Percentiles rank a stretch among this genome's conserved stretches.
phyloP scores from a whole-genome alignment of 495 filamentous ascomycete species.

The Penicillium longicatenatum region DNA sequence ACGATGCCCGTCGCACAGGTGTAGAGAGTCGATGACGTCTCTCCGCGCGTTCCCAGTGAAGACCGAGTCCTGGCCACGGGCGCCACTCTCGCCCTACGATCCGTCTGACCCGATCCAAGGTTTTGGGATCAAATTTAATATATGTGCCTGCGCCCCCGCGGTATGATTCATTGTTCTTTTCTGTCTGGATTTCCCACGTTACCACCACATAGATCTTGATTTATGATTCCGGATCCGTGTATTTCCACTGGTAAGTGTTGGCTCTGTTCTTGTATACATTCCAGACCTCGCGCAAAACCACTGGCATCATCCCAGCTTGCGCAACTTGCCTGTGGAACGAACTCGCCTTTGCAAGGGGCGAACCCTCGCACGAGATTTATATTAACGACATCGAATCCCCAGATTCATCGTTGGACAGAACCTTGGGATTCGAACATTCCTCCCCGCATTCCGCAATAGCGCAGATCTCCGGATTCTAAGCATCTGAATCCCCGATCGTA shows the following conservation, averaged over 20 bases:
- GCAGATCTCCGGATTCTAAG: slow-evolving; percentile 27
- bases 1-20: background rate
- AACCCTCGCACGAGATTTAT: background rate
- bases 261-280: slow-evolving; percentile 6
- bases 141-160: background rate
- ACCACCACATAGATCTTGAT: background rate
- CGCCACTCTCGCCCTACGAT: slow-evolving; percentile 12
- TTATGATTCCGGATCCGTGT: too few species aligned
- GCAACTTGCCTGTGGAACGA: background rate
- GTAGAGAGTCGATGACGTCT: slow-evolving; percentile 20
- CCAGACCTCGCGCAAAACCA: slow-evolving; percentile 1
- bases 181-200: background rate
- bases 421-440: slow-evolving; percentile 17
- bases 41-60: slow-evolving; percentile 18
- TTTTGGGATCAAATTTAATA: background rate
- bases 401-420: background rate
- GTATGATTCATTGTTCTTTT: background rate
- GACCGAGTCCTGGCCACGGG: slow-evolving; percentile 6
- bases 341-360: too few species aligned
- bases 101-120: slow-evolving; percentile 18
- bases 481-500: slow-evolving; percentile 9
- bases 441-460: slow-evolving; percentile 26
- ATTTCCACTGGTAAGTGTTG: too few species aligned
- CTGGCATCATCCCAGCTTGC: background rate
- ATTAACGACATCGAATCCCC: background rate